phyloP scores from a whole-genome alignment of 169 alveolate species.

The Eimeria acervulina region DNA sequence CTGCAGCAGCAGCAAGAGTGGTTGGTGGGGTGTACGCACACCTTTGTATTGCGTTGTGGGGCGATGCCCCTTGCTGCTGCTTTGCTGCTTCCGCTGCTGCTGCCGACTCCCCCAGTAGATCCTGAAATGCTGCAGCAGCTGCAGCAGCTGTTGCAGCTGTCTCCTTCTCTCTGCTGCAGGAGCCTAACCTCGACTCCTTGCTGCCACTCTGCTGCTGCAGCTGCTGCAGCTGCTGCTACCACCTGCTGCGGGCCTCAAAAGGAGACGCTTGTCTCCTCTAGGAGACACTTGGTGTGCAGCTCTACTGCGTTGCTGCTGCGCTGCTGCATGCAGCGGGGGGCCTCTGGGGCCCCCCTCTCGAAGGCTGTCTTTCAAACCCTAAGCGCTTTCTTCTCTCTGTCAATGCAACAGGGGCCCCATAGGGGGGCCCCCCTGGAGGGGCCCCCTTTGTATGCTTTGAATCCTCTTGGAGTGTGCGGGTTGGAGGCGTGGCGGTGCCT shows the following conservation, averaged over 20 bases:
- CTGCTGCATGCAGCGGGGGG: constrained; percentile 29
- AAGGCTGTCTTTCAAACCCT: not conserved
- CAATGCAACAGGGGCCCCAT: not conserved
- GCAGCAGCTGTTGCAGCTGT: not conserved
- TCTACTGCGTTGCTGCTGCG: not conserved
- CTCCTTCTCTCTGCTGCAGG: not conserved
- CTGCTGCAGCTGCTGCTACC: not conserved
- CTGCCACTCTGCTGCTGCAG: not conserved
- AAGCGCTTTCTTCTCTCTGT: not conserved
- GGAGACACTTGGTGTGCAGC: no score
- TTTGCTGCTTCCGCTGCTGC: constrained; percentile 35
- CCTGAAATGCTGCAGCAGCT: not conserved
- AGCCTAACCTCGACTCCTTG: not conserved
- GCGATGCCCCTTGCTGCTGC: constrained; percentile 26
- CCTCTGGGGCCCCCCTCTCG: constrained; percentile 38
- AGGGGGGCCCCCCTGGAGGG: not conserved
- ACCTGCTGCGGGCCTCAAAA: not conserved
- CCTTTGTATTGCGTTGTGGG: constrained; percentile 17
- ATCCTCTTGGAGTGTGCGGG: not conserved
- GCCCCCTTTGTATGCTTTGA: constrained; percentile 13
- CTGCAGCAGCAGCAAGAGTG: constrained; percentile 6
- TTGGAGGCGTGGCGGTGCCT: not conserved
- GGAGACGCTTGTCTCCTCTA: not conserved
- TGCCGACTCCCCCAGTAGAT: not conserved
- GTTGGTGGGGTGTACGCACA: constrained; percentile 43